Percentiles rank a stretch among this genome's conserved stretches.
Evolutionary conservation across 2,329 filamentous ascomycete genomes (phyloP).

Genomic region (Arthrobotrys musiformis): DNA sequence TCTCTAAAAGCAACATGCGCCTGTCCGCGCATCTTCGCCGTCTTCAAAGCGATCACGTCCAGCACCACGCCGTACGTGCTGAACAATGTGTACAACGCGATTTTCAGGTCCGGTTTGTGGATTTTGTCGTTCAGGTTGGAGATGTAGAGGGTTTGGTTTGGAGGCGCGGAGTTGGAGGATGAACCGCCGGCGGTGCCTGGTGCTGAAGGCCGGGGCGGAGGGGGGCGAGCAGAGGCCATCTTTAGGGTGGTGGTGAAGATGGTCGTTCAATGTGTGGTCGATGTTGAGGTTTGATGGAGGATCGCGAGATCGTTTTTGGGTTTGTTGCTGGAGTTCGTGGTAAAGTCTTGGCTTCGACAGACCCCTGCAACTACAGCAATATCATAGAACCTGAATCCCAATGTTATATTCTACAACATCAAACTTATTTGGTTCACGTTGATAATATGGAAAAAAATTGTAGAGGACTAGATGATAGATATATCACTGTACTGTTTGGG

Average conservation of each 20-base stretch:
- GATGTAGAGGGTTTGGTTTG: slow-evolving; percentile 74
- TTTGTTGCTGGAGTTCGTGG: not conserved
- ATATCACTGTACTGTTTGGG: too few relatives aligned
- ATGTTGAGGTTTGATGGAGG: not conserved
- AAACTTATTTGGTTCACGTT: too few relatives aligned
- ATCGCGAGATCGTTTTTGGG: not conserved
- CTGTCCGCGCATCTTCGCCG: slow-evolving; percentile 91
- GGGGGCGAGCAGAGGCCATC: slow-evolving; percentile 27
- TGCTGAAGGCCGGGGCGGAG: slow-evolving; percentile 9
- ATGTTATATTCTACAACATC: too few relatives aligned
- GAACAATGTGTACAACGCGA: slow-evolving; percentile 90
- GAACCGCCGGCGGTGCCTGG: not conserved
- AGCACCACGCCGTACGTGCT: slow-evolving; percentile 92
- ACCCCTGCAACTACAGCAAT: too few relatives aligned
- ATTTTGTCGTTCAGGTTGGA: slow-evolving; percentile 90
- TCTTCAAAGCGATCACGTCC: slow-evolving; percentile 90
- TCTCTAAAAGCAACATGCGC: slow-evolving; percentile 93
- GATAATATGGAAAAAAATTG: too few relatives aligned
- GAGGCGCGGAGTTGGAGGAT: slow-evolving; percentile 15
- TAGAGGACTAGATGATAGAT: too few relatives aligned
- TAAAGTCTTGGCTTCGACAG: not conserved
- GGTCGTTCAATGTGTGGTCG: not conserved
- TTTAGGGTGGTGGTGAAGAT: not conserved
- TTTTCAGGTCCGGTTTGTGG: slow-evolving; percentile 85
- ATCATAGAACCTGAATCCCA: not conserved